These are phyloP conservation scores for Barbarea vulgaris DNA, from an alignment of 345 rosid species.

Conservation along the genomic window DNA sequence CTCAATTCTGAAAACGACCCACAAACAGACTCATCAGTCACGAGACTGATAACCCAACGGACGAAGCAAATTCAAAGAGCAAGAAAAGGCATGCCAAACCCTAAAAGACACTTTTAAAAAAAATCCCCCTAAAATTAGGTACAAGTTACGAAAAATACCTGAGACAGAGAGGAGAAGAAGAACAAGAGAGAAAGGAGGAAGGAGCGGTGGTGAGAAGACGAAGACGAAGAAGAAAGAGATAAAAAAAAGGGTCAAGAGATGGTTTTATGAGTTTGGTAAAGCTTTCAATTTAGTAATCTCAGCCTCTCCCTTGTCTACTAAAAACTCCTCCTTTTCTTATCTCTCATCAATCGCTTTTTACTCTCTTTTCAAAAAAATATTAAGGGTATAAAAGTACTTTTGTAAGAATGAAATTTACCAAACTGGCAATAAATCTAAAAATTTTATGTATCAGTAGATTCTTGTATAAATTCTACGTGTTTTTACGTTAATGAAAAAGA, in stretches of 20 bases:
- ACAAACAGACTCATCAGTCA: slow-evolving; percentile 29
- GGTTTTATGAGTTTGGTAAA: slow-evolving; percentile 68
- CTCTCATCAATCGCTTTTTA: slow-evolving; percentile 6
- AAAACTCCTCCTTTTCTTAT: slow-evolving; percentile 45
- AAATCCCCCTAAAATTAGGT: not conserved
- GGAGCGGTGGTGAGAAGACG: slow-evolving; percentile 33
- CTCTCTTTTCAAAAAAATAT: not conserved
- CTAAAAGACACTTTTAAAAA: not conserved
- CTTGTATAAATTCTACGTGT: not conserved
- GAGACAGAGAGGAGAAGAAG: slow-evolving; percentile 24
- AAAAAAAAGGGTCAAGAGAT: slow-evolving; percentile 27
- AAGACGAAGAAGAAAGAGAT: slow-evolving; percentile 27
- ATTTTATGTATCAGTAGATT: slow-evolving; percentile 2
- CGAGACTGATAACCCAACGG: slow-evolving; percentile 23
- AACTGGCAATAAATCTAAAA: slow-evolving; percentile 22
- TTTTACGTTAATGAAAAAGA: slow-evolving; percentile 3
- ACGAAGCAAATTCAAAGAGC: not conserved
- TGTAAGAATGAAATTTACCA: not conserved
- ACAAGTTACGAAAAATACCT: slow-evolving; percentile 26
- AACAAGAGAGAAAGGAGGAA: slow-evolving; percentile 10
- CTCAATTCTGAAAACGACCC: slow-evolving; percentile 31
- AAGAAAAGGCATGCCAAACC: not conserved
- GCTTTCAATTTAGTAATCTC: slow-evolving; percentile 58
- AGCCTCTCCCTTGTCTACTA: slow-evolving; percentile 29
- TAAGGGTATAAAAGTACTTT: slow-evolving; percentile 10